Base-by-base conservation (phyloP, 2,329 filamentous ascomycete species). In the Xylaria sp. region DNA sequence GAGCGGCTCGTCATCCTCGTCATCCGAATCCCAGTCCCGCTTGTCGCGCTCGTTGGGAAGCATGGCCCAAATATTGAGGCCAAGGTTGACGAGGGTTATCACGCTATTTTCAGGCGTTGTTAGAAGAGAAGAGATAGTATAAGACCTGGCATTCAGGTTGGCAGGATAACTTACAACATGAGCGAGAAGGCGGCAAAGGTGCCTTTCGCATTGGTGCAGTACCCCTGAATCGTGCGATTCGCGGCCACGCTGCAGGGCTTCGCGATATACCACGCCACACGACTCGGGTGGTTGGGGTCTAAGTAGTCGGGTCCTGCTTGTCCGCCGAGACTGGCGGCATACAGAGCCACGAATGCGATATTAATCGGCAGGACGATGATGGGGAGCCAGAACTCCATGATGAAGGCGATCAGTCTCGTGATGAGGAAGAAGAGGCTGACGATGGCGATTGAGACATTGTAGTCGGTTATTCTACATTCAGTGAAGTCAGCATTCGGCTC, bases 381-480 rank as follows among this genome's bases (percentile, higher is more conserved):
- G 6, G 92, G 92, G 73, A 85, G 89, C 85, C 89, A 93, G 75
- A 90, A 82, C 78, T 91, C 89, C 85, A 94, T 89, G 76, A 93
- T 88, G 81, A 88, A 90, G 76, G 88, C 85, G 70, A 91, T 88
- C 72, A 88, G 84, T 83, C 94, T 94, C 79, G 86, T 84, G 54
- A 94, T 86, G 70, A 93, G 86, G 78, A 94, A 85, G 83, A 95
- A 95, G 79, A 92, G 90, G 67, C 89, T 90, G 63, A 94, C 84
- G 73, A 95, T 87, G 46, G 91, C 91, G 73, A 94, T 91, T 77
- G 91, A 90, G 73, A 94, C 88, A 76, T 94, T 94, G 82, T 88
- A 93, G 74, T 91, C 85, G 57, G 92, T 94, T 71, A 93, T 84
- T 65, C 92, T 94, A 76, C 37, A 34, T n/a, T 57, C 46, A 6